Evolutionary conservation across 2,329 filamentous ascomycete species (phyloP).

Genomic region (Fusarium palustre): DNA sequence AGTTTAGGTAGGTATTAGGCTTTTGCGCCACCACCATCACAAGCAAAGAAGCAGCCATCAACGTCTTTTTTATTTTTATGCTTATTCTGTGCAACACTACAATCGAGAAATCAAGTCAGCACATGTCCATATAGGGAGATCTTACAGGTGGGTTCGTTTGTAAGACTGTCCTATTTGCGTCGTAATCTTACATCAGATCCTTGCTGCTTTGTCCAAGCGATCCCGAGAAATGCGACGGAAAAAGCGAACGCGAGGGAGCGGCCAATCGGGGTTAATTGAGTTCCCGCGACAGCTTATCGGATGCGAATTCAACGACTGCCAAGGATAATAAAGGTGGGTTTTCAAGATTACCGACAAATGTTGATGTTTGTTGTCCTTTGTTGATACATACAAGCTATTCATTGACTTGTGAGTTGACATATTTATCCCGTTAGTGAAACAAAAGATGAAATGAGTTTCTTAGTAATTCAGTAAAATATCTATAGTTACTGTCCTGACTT

Average conservation of each 20-base stretch:
- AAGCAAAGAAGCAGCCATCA: neutral
- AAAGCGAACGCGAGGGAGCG: slow-evolving; percentile 3
- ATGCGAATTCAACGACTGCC: neutral
- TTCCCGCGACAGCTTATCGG: neutral
- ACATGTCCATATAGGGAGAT: neutral
- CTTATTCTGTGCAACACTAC: neutral
- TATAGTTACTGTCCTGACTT: too few species aligned
- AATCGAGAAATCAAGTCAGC: neutral
- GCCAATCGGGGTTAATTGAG: slow-evolving; percentile 2
- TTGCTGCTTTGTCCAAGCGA: neutral
- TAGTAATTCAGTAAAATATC: too few species aligned
- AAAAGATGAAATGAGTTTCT: too few species aligned
- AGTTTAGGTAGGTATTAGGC: neutral
- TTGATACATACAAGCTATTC: too few species aligned
- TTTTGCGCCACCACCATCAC: neutral
- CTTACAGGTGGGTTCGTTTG: neutral
- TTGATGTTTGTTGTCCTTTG: neutral
- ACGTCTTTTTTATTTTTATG: neutral
- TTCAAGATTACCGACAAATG: neutral
- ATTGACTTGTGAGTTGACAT: too few species aligned
- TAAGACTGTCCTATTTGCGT: neutral
- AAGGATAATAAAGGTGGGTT: neutral
- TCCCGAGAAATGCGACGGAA: neutral
- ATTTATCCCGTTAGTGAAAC: neutral
- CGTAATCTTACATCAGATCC: neutral